A percentile compares a stretch with the other conserved stretches of the same genome.
phyloP scores from a whole-genome alignment of 768 basidiomycete genomes.

The Leccinum disarticulatum region DNA sequence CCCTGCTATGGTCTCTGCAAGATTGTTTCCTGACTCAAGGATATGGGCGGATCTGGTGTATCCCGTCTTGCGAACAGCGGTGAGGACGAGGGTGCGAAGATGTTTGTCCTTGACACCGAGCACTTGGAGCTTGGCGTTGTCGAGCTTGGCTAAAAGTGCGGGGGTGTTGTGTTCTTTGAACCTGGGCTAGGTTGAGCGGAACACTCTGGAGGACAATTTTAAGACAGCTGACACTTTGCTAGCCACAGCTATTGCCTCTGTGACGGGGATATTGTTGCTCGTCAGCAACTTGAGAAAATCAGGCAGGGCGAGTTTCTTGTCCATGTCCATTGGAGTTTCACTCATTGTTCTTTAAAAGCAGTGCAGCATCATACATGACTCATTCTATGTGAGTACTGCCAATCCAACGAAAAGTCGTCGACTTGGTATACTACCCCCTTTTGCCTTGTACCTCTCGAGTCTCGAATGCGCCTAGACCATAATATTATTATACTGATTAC shows the following conservation, averaged over 20 bases:
- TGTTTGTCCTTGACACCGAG: constrained; percentile 66
- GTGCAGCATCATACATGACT: not conserved
- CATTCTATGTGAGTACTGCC: not conserved
- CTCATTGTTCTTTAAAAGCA: not conserved
- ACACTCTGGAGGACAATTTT: not conserved
- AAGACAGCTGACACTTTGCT: constrained; percentile 58
- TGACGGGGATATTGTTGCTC: constrained; percentile 51
- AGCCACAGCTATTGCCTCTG: constrained; percentile 68
- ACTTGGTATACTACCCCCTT: constrained; percentile 23
- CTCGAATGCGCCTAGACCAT: not conserved
- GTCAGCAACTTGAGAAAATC: constrained; percentile 68
- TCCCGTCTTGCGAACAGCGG: constrained; percentile 65
- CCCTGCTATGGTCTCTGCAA: not conserved
- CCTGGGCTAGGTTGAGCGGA: constrained; percentile 39
- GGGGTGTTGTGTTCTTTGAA: constrained; percentile 72
- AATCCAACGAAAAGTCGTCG: constrained; percentile 11
- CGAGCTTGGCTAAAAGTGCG: constrained; percentile 53
- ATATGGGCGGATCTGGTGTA: constrained; percentile 35
- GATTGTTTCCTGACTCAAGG: constrained; percentile 16
- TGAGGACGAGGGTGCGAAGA: constrained; percentile 56
- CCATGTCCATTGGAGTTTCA: constrained; percentile 17
- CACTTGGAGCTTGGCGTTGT: constrained; percentile 55
- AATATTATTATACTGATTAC: constrained; percentile 10
- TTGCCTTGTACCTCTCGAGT: constrained; percentile 12
- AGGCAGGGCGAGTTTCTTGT: constrained; percentile 57